Base-by-base conservation (phyloP, 805 yeast genomes). In the Jamesozyma jinghongensis region DNA sequence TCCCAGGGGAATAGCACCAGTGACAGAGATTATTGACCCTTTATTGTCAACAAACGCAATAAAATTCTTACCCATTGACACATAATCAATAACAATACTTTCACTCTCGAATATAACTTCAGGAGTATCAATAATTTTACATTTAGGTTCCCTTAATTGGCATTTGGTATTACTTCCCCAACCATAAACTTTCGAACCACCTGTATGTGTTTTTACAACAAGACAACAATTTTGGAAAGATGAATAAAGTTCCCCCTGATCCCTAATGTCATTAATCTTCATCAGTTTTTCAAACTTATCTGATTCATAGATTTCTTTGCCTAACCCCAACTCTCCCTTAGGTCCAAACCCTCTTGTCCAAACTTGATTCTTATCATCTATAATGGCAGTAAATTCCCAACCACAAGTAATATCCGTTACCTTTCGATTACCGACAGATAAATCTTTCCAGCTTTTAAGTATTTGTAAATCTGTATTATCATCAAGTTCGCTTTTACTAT, bases 291-390 rank as follows among this genome's bases (percentile, higher is more conserved):
- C 25, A 10, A 50, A 41, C 3, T 20, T 14, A 2, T 29, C 4
- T 8, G 40, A 25, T 14, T 27, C 40, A 3, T 36, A 34, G 0
- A 54, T 41, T 2, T 36, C 38, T 1, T 46, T 44, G 0, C 75
- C 79, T 8, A 63, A 45, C 0, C 94, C 95, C 27, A 86, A 62
- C 53, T 85, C 95, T 0, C 95, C 95, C 42, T 75, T 75, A 0
- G 62, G 57, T 0, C 95, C 95, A 4, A 44, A 28, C 0, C 96
- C 96, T 46, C 76, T 64, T 0, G 68, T 62, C 51, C 60, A 76
- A 0, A 86, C 52, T 4, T 59, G 60, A 39, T 69, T 64, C 0
- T 56, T 37, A 0, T 32, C 40, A 33, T 68, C 64, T 0, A 80
- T 69, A 3, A 82, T 58, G 0, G 82, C 60, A 0, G 82, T 69